Base-by-base conservation (phyloP, 495 filamentous ascomycete genomes). In the Bryoglossum gracile region DNA sequence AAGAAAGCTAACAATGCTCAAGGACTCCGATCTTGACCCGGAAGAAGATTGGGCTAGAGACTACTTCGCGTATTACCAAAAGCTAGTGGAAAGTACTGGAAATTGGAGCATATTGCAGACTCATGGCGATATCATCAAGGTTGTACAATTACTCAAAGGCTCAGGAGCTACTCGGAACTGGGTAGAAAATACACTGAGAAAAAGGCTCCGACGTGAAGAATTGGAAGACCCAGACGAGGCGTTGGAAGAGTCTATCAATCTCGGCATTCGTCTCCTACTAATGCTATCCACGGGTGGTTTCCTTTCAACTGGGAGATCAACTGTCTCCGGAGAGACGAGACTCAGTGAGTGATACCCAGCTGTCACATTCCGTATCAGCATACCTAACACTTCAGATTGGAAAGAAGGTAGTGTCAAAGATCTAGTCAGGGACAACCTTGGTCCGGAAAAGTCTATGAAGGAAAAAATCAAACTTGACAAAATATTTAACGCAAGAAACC, bases 401-500 rank as follows among this genome's bases (percentile, higher is more conserved):
- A 30, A 30, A 16, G 10, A 30, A 1, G 59, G 59, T 16, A 34
- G 36, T 19, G 21, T 62, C 13, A 33, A 50, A 36, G 37, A 42
- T 1, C 44, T 58, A 24, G 21, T 59, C 8, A 17, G 19, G 13
- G 37, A 2, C 3, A 35, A 57, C 19, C 55, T 51, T 25, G n/a
- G 42, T 4, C 2, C 23, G 1, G 14, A 33, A n/a, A 24, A 24
- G 23, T 25, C 6, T n/a, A 28, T 49, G n/a, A 34, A 46, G 10
- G 44, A 53, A 6, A 5, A 38, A 11, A 38, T 59, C 8, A 53
- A 57, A 37, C 48, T 61, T 13, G 55, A 59, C 0, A 57, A 47
- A 39, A 39, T 47, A 9, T 67, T 68, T 48, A 66, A 49, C 9
- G 63, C 60, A 3, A 34, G 28, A 3, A 67, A 63, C 43, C 25